Evolutionary conservation across 2,329 filamentous ascomycete genomes (phyloP).

Genomic region (Claviceps sp.): DNA sequence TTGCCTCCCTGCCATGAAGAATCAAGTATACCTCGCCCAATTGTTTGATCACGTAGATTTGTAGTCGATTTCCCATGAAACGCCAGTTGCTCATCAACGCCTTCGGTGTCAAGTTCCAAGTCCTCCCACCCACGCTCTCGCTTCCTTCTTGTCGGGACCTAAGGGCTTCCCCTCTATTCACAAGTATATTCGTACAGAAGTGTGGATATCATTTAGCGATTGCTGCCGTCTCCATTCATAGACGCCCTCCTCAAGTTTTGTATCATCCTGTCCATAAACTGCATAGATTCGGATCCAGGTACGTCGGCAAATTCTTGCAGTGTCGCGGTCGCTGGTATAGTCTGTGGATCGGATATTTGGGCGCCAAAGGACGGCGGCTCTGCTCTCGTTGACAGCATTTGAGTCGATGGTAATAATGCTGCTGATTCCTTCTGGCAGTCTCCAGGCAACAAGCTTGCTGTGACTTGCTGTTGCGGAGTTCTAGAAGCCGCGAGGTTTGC

Average conservation of each 20-base stretch:
- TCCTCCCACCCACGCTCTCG: background rate
- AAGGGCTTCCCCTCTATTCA: background rate
- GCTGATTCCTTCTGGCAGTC: background rate
- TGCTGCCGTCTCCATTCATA: slow-evolving; percentile 1
- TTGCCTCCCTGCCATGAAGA: background rate
- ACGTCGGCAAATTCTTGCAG: slow-evolving; percentile 27
- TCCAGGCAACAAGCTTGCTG: background rate
- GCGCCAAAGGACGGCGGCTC: background rate
- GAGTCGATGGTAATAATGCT: slow-evolving; percentile 1
- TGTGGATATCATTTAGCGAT: background rate
- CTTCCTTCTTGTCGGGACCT: background rate
- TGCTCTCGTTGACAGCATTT: background rate
- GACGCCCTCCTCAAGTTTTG: slow-evolving; percentile 32
- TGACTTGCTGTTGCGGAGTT: background rate
- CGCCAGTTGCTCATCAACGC: background rate
- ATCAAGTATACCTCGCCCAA: background rate
- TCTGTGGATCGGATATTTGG: background rate
- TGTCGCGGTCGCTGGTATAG: background rate
- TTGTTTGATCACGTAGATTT: background rate
- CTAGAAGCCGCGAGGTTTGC: slow-evolving; percentile 7
- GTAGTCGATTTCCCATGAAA: background rate
- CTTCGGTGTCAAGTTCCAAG: background rate
- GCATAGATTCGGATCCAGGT: slow-evolving; percentile 29
- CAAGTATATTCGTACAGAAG: background rate
- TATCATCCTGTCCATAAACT: slow-evolving; percentile 40